Percentiles rank a stretch among this genome's conserved stretches.
phyloP scores from a whole-genome alignment of 1,284 basidiomycete genomes.

The Microbotryum lychnidis-dioicae region DNA sequence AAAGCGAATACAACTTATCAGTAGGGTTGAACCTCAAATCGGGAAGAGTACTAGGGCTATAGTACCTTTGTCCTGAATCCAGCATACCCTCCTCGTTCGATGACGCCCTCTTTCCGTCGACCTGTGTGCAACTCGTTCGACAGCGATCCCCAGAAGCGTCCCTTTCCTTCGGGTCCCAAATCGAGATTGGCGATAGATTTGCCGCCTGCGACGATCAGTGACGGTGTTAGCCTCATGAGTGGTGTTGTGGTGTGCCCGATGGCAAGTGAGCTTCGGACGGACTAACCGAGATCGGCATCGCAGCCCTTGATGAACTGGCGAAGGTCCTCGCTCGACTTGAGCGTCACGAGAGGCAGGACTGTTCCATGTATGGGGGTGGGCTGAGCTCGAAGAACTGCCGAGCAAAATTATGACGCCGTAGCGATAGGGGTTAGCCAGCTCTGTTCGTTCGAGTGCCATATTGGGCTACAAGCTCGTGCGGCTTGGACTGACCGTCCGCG shows the following conservation, averaged over 20 bases:
- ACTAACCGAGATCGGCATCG: conserved; percentile 65
- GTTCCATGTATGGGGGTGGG: conserved; percentile 4
- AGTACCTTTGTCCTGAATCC: conserved; percentile 70
- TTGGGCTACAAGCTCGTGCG: neutral
- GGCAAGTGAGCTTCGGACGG: neutral
- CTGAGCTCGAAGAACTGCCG: conserved; percentile 18
- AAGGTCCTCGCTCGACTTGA: conserved; percentile 56
- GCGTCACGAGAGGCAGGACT: conserved; percentile 38
- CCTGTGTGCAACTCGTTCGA: conserved; percentile 55
- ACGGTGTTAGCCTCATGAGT: neutral
- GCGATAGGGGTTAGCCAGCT: neutral
- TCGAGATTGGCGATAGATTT: conserved; percentile 63
- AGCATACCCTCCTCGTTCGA: conserved; percentile 61
- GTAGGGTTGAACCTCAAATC: neutral
- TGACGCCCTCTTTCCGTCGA: conserved; percentile 46
- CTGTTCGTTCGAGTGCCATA: no score
- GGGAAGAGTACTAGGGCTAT: neutral
- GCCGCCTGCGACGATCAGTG: conserved; percentile 49
- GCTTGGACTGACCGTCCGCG: conserved; percentile 9
- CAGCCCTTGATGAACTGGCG: conserved; percentile 61
- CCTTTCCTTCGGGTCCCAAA: conserved; percentile 53
- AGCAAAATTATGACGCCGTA: neutral
- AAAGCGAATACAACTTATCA: no score
- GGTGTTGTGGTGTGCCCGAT: neutral
- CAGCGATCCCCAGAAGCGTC: conserved; percentile 67